Percentiles rank a stretch among this genome's conserved stretches.
phyloP scores from a whole-genome alignment of 140 eudicot genomes.

The Erigeron philadelphicus region DNA sequence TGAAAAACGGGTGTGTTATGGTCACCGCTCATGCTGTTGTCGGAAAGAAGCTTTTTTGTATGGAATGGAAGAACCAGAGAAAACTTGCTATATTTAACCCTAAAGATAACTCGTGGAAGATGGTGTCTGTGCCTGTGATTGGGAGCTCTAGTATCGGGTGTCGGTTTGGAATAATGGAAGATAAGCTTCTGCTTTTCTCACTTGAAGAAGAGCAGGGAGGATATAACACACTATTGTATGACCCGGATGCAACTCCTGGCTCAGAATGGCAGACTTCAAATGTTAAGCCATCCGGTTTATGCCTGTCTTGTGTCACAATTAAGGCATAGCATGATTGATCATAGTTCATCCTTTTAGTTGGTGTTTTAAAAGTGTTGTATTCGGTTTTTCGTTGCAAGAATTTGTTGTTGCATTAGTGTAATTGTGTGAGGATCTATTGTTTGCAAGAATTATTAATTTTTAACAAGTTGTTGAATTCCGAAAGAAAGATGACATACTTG shows the following conservation, averaged over 20 bases:
- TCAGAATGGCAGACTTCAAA: slow-evolving; percentile 60
- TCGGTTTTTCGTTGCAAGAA: slow-evolving; percentile 1
- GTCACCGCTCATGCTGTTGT: slow-evolving; percentile 84
- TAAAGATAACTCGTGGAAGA: slow-evolving; percentile 62
- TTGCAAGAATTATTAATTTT: slow-evolving; percentile 15
- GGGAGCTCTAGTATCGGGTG: slow-evolving; percentile 75
- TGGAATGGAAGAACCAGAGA: slow-evolving; percentile 88
- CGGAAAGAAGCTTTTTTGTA: slow-evolving; percentile 67
- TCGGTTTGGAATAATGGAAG: slow-evolving; percentile 63
- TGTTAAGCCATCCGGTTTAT: slow-evolving; percentile 68
- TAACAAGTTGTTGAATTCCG: not conserved
- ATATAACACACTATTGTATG: slow-evolving; percentile 52
- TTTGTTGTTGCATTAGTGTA: not conserved
- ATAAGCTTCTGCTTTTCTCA: slow-evolving; percentile 58
- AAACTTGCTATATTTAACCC: slow-evolving; percentile 58
- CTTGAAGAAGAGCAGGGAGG: slow-evolving; percentile 47
- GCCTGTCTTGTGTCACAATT: slow-evolving; percentile 68
- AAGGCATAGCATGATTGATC: slow-evolving; percentile 40
- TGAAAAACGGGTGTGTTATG: slow-evolving; percentile 91
- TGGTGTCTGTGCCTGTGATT: slow-evolving; percentile 64
- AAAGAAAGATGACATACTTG: not conserved
- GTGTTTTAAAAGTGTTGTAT: not conserved
- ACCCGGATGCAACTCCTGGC: slow-evolving; percentile 63
- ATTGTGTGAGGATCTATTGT: not conserved
- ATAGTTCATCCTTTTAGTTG: not conserved